Percentiles rank a stretch among this genome's conserved stretches.
Evolutionary conservation across 208 protist species (phyloP).

Genomic region (Angomonas ambiguus): DNA sequence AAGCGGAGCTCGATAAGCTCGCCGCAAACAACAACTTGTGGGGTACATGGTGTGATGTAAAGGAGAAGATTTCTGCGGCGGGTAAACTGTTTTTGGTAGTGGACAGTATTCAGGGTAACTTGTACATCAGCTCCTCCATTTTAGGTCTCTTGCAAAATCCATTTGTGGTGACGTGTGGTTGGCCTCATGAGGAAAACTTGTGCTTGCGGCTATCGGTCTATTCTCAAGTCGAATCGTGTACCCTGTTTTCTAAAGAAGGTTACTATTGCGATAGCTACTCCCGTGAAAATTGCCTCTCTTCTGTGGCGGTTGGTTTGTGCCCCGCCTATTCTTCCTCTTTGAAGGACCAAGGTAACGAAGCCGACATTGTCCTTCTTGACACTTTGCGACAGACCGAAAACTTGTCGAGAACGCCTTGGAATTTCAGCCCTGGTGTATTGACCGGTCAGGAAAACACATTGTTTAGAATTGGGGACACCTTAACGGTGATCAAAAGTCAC

Average conservation of each 20-base stretch:
- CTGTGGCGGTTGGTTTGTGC: slow-evolving; percentile 61
- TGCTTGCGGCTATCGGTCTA: slow-evolving; percentile 62
- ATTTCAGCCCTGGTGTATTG: slow-evolving; percentile 32
- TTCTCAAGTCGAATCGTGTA: slow-evolving; percentile 49
- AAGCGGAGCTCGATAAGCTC: slow-evolving; percentile 55
- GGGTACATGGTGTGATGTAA: slow-evolving; percentile 78
- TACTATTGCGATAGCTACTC: slow-evolving; percentile 46
- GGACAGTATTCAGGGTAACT: slow-evolving; percentile 44
- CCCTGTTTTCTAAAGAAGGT: slow-evolving; percentile 39
- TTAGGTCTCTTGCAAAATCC: slow-evolving; percentile 54
- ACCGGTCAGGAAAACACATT: slow-evolving; percentile 34
- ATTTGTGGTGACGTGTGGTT: slow-evolving; percentile 55
- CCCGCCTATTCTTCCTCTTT: slow-evolving; percentile 22
- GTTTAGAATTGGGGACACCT: slow-evolving; percentile 77
- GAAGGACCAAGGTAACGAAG: slow-evolving; percentile 17
- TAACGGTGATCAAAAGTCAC: slow-evolving; percentile 53
- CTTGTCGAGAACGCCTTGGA: slow-evolving; percentile 36
- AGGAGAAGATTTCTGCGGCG: slow-evolving; percentile 37
- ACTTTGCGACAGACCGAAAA: slow-evolving; percentile 44
- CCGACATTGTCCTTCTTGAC: slow-evolving; percentile 54
- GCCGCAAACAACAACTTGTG: slow-evolving; percentile 58
- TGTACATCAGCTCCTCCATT: slow-evolving; percentile 67
- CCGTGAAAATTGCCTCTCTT: slow-evolving; percentile 42
- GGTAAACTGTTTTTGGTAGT: slow-evolving; percentile 59
- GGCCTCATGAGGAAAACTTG: slow-evolving; percentile 29